Evolutionary conservation across 2,329 filamentous ascomycete species (phyloP).

Genomic region (Fusarium miscanthi): DNA sequence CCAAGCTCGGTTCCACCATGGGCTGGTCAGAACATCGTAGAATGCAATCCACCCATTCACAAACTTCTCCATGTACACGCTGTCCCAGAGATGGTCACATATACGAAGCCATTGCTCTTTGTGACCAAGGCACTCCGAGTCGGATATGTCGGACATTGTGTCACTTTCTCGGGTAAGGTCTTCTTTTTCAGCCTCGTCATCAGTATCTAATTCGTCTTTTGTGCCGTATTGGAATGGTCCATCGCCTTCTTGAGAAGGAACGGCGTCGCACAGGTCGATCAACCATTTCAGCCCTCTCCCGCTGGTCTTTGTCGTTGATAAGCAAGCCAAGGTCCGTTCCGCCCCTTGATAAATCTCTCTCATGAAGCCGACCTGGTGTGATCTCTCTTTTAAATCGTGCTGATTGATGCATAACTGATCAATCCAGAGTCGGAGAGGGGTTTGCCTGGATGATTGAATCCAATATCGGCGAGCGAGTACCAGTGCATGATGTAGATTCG

Average conservation of each 20-base stretch:
- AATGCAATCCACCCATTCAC: neutral
- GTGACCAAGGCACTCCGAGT: no score
- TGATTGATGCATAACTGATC: neutral
- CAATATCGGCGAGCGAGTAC: rapidly evolving
- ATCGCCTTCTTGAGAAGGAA: neutral
- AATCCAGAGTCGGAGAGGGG: rapidly evolving
- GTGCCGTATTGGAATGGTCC: rapidly evolving
- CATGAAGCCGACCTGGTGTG: neutral
- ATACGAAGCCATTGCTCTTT: neutral
- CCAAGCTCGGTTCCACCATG: neutral
- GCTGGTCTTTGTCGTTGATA: rapidly evolving
- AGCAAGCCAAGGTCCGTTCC: rapidly evolving
- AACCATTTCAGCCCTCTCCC: neutral
- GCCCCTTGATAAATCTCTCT: rapidly evolving
- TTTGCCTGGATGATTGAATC: rapidly evolving
- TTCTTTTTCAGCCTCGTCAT: neutral
- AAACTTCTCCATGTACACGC: rapidly evolving
- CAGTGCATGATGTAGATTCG: rapidly evolving
- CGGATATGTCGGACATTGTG: no score
- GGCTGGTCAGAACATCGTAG: rapidly evolving
- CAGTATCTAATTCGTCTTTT: rapidly evolving
- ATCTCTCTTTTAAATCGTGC: rapidly evolving
- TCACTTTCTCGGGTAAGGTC: neutral
- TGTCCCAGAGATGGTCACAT: rapidly evolving
- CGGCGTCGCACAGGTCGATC: rapidly evolving